Evolutionary conservation across 139 green algal species (phyloP), one percentile per base, ranked within the genome.

Genomic region (Marvania coccoides): DNA sequence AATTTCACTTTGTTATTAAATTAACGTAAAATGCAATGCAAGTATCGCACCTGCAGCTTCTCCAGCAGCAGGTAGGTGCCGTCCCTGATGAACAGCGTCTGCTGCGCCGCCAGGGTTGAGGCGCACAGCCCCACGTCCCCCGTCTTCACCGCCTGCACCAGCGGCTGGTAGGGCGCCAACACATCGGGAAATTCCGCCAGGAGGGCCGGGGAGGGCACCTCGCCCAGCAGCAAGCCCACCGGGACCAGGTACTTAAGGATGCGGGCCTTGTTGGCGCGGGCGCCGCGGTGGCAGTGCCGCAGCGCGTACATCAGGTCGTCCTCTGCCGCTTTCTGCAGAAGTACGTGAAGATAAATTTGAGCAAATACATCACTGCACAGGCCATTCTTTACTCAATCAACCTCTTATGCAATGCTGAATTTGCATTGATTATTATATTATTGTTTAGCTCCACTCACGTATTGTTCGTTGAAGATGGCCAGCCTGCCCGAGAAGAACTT

Each of bases 21-120:
- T n/a, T n/a, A n/a, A n/a, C n/a, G n/a, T n/a, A n/a, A n/a, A n/a
- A n/a, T n/a, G n/a, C n/a, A n/a, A n/a, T n/a, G n/a, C n/a, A n/a
- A n/a, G n/a, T n/a, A n/a, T n/a, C n/a, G n/a, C n/a, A n/a, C n/a
- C 60, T 81, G 76, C 48, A 93, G 72, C 77, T 87, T 90, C 64
- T 94, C 87, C 60, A 93, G 63, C 55, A 94, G 47, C 53, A 93
- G 74, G 54, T 86, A 93, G 2, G 81, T 88, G 14, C 87, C 87
- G 45, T 71, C 66, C 46, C 69, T 64, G 35, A 89, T 85, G 67
- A 90, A 88, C 9, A 34, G 23, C 12, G 40, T 65, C 62, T 90
- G 72, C 47, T 85, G 51, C 29, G 28, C 38, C 8, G 56, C 29
- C 37, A 92, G 69, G 4, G 75, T 60, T 9, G 74, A 31, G 38